Base-by-base conservation (phyloP, 371 early-diverging fungal genomes). In the Funneliformis caledonium region DNA sequence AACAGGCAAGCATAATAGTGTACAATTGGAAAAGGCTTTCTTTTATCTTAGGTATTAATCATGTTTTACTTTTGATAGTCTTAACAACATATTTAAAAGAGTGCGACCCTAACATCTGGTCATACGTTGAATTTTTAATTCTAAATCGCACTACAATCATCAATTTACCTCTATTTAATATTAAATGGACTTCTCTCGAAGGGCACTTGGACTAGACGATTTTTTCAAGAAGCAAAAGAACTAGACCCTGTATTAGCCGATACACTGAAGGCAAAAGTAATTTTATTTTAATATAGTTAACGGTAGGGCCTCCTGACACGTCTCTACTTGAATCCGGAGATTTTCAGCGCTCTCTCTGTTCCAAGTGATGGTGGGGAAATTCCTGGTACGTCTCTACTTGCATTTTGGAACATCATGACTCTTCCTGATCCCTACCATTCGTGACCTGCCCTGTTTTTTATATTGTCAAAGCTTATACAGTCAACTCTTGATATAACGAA, bases 161-260 rank as follows among this genome's bases (percentile, higher is more conserved):
- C 52, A 72, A 72, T 3, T 72, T 43, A 50, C 45, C 73, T n/a
- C 50, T 50, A 31, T 48, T 16, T 72, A 50, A 12, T n/a, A 12
- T 33, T 52, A 72, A 72, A 72, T 50, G 73, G 73, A 50, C 12
- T 72, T 31, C n/a, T 10, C 73, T 72, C 73, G n/a, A 43, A 72
- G 1, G 50, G 73, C 14, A 14, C 22, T 0, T 72, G 73, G 73
- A 2, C 3, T 19, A 72, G 50, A 5, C 12, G 12, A 50, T 72
- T 72, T 47, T 14, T 42, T 19, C 12, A 72, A 45, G 73, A 72
- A 72, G 1, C 52, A 31, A 0, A n/a, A 3, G 73, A 72, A 72
- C 22, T 72, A 4, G 50, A 72, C 50, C 73, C 73, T 43, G 43
- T 7, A 7, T 72, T 2, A 37, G 37, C 37, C 37, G 2, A 37